Evolutionary conservation across 2,329 filamentous ascomycete genomes (phyloP), one percentile per base, ranked within the genome.

Genomic region (Fusarium sp.): DNA sequence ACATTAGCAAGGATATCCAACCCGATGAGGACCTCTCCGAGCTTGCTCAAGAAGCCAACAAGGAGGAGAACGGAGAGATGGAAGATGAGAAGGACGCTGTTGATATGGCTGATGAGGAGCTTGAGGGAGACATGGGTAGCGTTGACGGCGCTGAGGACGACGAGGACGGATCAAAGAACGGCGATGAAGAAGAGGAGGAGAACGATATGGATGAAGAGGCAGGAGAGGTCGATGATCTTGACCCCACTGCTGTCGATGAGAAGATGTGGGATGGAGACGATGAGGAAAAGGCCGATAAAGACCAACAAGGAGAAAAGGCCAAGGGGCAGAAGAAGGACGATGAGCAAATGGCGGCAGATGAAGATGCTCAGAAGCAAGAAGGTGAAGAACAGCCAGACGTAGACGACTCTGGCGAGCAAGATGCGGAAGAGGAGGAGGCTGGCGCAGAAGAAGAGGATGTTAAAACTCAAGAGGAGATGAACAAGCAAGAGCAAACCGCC

Each of bases 191-290:
- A 33, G 87, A 92, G 26, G 87, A 90, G 43, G 87, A 90, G 33
- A 84, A 91, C n/a, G 91, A 93, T 11, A 91, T 97, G 77, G 94
- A 98, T 69, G 95, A 97, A 74, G 94, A 98, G 79, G 88, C 92
- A 7, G 96, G 95, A 2, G 92, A 94, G 74, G 94, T 98, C 13
- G 93, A 98, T 81, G 94, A 97, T 74, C 84, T 97, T 42, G 95
- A 97, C 72, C 91, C 94, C 14, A 92, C 90, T 17, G 93, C 95
- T 20, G 92, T 98, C 2, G 97, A 99, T 77, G 97, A 99, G 82
- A 99, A 98, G 84, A 94, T 98, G 88, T 99, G 96, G 96, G 95
- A 99, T 79, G 95, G 94, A 39, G 90, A 91, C 45, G 90, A 91
- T 54, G 91, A 93, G 43, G 87, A 95, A 44, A 90, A 95, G 48